Base-by-base conservation (phyloP, 106 monocot species). In the Vanilla planifolia region DNA sequence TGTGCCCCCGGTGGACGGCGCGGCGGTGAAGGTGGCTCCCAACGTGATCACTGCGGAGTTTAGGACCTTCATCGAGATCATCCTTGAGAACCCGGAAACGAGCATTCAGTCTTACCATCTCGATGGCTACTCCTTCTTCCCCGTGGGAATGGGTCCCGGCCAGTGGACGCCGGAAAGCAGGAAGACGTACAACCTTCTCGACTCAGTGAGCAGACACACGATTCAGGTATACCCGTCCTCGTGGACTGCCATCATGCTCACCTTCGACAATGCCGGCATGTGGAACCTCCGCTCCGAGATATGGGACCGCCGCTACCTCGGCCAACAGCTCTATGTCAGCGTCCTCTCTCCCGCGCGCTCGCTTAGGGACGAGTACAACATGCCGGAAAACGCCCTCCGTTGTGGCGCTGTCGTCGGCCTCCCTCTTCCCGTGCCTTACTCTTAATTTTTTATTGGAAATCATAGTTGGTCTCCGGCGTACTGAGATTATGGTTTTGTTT, bases 211-310 rank as follows among this genome's bases (percentile, higher is more conserved):
- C 75, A 32, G 75, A 46, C 69, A 69, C 57, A 69, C 63, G 0
- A 63, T 82, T 8, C 82, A 82, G 33, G 82, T 82, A 37, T 82
- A 70, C 62, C 77, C 73, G 0, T 62, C 43, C 1, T 82, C 82
- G 1, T 82, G 82, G 82, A 39, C 77, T 3, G 82, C 82, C n/a
- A 77, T 82, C 69, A 55, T 77, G 73, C 46, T 74, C 21, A 74
- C 77, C 3, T 77, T 82, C 47, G 82, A 82, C 52, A 82, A 82
- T 20, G 73, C 70, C 14, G 77, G 82, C 0, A 82, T 82, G 77
- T 82, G 82, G 82, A 82, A 77, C 57, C 39, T 82, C 33, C 51
- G 82, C 37, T 82, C 82, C 1, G 68, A 77, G 60, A 56, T 50
- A 10, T 70, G 55, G 73, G 82, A 77, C 43, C 59, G 70, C 28